Evolutionary conservation across 2,329 filamentous ascomycete genomes (phyloP), one percentile per base, ranked within the genome.

Genomic region (Claviceps cyperi): DNA sequence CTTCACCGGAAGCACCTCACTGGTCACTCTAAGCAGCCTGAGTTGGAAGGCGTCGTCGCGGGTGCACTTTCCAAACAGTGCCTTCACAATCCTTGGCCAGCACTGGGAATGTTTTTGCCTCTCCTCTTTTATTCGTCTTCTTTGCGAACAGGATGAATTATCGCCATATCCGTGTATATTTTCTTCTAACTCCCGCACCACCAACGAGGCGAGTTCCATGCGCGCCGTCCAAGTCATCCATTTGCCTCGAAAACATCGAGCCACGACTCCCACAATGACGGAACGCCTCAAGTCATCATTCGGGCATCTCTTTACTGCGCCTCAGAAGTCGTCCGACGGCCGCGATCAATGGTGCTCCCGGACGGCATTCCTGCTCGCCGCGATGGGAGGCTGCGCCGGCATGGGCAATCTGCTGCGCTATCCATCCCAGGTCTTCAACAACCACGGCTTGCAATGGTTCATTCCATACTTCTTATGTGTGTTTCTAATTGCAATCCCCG

Each of bases 401-500:
- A 75, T 77, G 64, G 76, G 76, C 28, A 79, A 79, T 57, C 65
- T 79, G 22, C 66, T 79, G 19, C 69, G 76, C 28, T 79, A 78
- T 52, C 76, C 76, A 2, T 78, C 74, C 0, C 72, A 76, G 39
- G 69, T 78, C 2, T 80, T 76, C 68, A 79, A 78, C 63, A 79
- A 79, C 58, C 69, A 76, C 50, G 76, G 76, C 2, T 64, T 78
- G 5, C 76, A 79, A 56, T 80, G 76, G 76, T 80, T 77, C 59
- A 71, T 79, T 17, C 76, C 76, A 0, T 80, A 79, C 53, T 58
- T 78, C 4, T 62, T 78, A 50, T 72, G 73, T 5, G 68, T 79
- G 15, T 73, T 76, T 51, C 60, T 78, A 11, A 69, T 80, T 51
- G 75, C 75, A 38, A 78, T 79, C 43, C 76, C 76, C 0, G 68